These are phyloP conservation scores for Fusarium bactridioides DNA, from an alignment of 2,329 filamentous ascomycete genomes.

Conservation along the genomic window DNA sequence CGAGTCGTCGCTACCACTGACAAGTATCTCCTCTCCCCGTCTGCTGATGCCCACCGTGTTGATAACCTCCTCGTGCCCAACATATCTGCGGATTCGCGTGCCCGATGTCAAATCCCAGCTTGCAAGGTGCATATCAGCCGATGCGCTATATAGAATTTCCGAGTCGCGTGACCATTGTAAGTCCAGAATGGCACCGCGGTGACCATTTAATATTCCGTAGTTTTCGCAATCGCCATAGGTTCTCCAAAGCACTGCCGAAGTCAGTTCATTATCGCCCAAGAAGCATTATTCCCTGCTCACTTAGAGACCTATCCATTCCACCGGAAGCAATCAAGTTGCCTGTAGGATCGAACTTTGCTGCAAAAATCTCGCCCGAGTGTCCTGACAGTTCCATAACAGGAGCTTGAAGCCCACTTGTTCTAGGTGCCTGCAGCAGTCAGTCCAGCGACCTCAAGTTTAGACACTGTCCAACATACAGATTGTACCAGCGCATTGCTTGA, in stretches of 20 bases:
- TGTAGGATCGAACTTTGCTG: constrained; percentile 87
- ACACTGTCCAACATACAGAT: constrained; percentile 50
- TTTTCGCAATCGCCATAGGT: constrained; percentile 95
- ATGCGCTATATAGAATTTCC: constrained; percentile 87
- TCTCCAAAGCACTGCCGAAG: constrained; percentile 80
- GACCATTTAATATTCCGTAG: constrained; percentile 86
- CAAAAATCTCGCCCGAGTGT: constrained; percentile 85
- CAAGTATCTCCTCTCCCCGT: constrained; percentile 86
- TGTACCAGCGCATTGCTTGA: constrained; percentile 59
- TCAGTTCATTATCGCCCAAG: constrained; percentile 15
- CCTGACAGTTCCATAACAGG: constrained; percentile 94
- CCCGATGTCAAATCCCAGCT: constrained; percentile 96
- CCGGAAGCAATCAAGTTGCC: constrained; percentile 92
- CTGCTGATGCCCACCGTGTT: constrained; percentile 90
- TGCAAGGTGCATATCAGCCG: constrained; percentile 90
- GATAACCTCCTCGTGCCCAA: constrained; percentile 95
- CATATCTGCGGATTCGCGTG: constrained; percentile 87
- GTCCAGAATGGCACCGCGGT: constrained; percentile 90
- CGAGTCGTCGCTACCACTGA: constrained; percentile 93
- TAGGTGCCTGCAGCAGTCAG: constrained; percentile 65
- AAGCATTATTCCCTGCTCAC: constrained; percentile 57
- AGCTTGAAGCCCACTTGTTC: constrained; percentile 84
- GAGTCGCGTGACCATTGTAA: constrained; percentile 97
- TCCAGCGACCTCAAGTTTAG: not conserved
- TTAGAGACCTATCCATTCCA: constrained; percentile 91